Evolutionary conservation across 1,284 basidiomycete species (phyloP), one percentile per base, ranked within the genome.

Genomic region (Paramarasmius palmivorus): DNA sequence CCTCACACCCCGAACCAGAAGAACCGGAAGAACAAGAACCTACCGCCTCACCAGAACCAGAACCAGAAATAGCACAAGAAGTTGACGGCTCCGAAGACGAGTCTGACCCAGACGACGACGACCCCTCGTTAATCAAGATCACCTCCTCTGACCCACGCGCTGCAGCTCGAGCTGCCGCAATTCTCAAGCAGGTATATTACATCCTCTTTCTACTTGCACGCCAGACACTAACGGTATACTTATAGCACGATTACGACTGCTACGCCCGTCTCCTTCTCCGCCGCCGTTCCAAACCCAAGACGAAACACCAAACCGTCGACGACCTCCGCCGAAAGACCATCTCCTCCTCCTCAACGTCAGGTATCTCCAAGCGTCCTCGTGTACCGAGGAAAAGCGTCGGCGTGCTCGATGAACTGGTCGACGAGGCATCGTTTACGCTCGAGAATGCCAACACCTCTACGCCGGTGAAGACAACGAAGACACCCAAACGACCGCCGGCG

Each of bases 91-190:
- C n/a, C 10, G 53, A 52, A 22, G 61, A 55, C 17, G 60, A 53
- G 17, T 55, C 23, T 15, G 48, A 56, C n/a, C 65, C 51, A 35
- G 59, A 57, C 34, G 57, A 64, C 22, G 65, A 66, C 22, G 75
- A 77, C 39, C 65, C 74, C 32, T 78, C 73, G 14, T 60, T 84
- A 4, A 74, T 95, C 58, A 88, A 92, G 70, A 89, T 95, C 57
- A 86, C 86, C 1, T 92, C 89, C 52, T 78, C 82, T 12, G 89
- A 95, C 66, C 90, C 93, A 0, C 76, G 78, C 55, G 90, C 90
- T 10, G 93, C 93, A 44, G 93, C 93, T 5, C 75, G 90, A 45
- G 93, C 92, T n/a, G 92, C 90, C 19, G 93, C 93, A 0, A 93
- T 95, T 57, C 74, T 95, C 57, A 92, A 90, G 69, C 80, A 91